phyloP scores from a whole-genome alignment of 257 asterid species.

The Gentiana macrophylla region DNA sequence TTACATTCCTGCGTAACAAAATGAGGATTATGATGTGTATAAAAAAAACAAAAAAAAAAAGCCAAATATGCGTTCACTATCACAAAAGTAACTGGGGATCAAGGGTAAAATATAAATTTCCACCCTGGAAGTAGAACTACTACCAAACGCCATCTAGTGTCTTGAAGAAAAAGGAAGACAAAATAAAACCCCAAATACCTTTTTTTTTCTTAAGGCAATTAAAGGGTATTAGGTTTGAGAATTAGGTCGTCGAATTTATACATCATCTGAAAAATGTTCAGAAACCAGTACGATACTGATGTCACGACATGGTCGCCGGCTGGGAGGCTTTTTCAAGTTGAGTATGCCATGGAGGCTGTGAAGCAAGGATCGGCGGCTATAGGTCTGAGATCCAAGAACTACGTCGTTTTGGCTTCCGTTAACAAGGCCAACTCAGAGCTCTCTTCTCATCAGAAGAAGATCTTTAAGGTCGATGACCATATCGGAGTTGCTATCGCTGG shows the following conservation, averaged over 20 bases:
- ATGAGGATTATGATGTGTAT: too few species aligned
- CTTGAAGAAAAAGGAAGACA: slow-evolving; percentile 54
- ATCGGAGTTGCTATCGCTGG: slow-evolving; percentile 99
- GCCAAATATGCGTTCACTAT: not conserved
- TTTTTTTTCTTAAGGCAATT: not conserved
- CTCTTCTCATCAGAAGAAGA: slow-evolving; percentile 98
- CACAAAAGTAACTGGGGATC: too few species aligned
- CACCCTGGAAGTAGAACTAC: not conserved
- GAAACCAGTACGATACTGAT: slow-evolving; percentile 97
- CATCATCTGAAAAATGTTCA: slow-evolving; percentile 43
- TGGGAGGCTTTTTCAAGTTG: slow-evolving; percentile 89
- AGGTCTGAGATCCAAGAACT: slow-evolving; percentile 89
- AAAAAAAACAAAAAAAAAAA: not conserved
- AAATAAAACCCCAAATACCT: slow-evolving; percentile 2
- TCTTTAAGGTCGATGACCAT: slow-evolving; percentile 98
- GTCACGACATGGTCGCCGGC: slow-evolving; percentile 99
- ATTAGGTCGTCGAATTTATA: not conserved
- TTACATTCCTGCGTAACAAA: too few species aligned
- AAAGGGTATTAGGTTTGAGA: not conserved
- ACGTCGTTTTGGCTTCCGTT: slow-evolving; percentile 77
- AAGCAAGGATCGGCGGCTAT: slow-evolving; percentile 98
- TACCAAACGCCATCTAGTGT: slow-evolving; percentile 12
- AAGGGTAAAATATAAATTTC: too few species aligned
- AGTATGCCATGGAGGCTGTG: slow-evolving; percentile 98
- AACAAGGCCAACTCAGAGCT: slow-evolving; percentile 91